Evolutionary conservation across 495 filamentous ascomycete species (phyloP).

Genomic region (Pseudevernia furfuracea): DNA sequence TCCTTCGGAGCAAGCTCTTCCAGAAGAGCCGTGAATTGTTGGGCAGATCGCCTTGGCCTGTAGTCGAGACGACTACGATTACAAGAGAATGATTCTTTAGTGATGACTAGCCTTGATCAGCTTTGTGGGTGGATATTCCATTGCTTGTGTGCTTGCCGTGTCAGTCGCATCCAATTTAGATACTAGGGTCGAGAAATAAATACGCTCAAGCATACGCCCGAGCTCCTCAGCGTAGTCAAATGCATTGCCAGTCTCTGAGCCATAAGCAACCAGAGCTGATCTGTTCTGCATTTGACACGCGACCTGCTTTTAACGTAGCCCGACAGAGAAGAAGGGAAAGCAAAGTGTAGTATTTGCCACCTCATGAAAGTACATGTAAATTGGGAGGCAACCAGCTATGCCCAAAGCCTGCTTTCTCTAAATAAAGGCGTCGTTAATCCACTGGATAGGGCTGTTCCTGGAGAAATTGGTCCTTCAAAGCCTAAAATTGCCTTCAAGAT

Average conservation of each 20-base stretch:
- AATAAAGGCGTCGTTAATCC: neutral
- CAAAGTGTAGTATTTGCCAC: neutral
- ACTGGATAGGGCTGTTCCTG: neutral
- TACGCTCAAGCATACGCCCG: slow-evolving; percentile 58
- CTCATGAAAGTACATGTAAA: neutral
- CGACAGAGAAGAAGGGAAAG: neutral
- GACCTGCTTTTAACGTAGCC: neutral
- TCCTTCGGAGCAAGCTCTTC: slow-evolving; percentile 72
- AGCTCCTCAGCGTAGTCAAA: slow-evolving; percentile 84
- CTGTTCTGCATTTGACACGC: slow-evolving; percentile 11
- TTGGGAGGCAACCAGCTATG: neutral
- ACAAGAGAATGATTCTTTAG: slow-evolving; percentile 51
- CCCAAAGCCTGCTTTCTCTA: neutral
- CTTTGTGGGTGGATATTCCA: slow-evolving; percentile 4
- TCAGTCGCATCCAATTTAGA: slow-evolving; percentile 67
- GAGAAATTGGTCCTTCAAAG: neutral
- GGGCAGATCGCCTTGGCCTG: slow-evolving; percentile 90
- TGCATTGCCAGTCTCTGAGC: slow-evolving; percentile 88
- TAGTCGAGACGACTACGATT: slow-evolving; percentile 80
- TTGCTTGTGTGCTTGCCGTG: slow-evolving; percentile 48
- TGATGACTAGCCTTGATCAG: slow-evolving; percentile 31
- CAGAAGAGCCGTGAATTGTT: slow-evolving; percentile 73
- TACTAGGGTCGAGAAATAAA: slow-evolving; percentile 68
- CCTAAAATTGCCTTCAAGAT: neutral
- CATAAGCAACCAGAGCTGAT: slow-evolving; percentile 74